Evolutionary conservation across 2,329 filamentous ascomycete genomes (phyloP).

Genomic region (Epichloe baconii): DNA sequence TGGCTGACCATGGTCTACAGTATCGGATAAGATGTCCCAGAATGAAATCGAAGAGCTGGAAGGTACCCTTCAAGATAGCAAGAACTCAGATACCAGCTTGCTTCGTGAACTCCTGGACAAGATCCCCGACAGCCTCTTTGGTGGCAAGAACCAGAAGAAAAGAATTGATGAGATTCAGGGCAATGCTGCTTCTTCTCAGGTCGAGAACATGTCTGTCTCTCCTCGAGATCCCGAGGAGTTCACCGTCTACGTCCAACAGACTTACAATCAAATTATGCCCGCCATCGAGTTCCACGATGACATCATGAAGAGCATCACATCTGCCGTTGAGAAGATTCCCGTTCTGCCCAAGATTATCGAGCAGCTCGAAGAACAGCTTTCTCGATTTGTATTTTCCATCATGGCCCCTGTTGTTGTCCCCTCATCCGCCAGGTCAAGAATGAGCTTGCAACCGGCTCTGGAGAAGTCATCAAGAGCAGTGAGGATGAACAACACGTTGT

Average conservation of each 20-base stretch:
- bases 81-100: conserved; percentile 54
- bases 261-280: conserved; percentile 72
- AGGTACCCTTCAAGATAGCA: conserved; percentile 57
- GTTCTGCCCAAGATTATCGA: conserved; percentile 75
- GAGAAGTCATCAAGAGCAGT: conserved; percentile 77
- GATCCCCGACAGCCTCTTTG: conserved; percentile 70
- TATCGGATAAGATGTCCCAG: conserved; percentile 82
- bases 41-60: conserved; percentile 84
- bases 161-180: conserved; percentile 70
- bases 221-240: conserved; percentile 76
- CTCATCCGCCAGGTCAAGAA: conserved; percentile 77
- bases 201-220: conserved; percentile 60
- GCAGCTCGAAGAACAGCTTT: conserved; percentile 76
- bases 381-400: conserved; percentile 80
- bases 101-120: conserved; percentile 70
- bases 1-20: conserved; percentile 20
- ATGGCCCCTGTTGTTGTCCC: conserved; percentile 75
- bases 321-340: conserved; percentile 74
- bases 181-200: conserved; percentile 61
- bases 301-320: conserved; percentile 64
- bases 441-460: conserved; percentile 74
- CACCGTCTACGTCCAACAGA: conserved; percentile 59
- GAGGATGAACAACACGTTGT: conserved; percentile 75
- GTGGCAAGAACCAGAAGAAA: conserved; percentile 57
- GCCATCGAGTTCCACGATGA: conserved; percentile 86